These are phyloP conservation scores for Magnolia officinalis DNA, from an alignment of 164 flowering plant genomes.

Conservation along the genomic window DNA sequence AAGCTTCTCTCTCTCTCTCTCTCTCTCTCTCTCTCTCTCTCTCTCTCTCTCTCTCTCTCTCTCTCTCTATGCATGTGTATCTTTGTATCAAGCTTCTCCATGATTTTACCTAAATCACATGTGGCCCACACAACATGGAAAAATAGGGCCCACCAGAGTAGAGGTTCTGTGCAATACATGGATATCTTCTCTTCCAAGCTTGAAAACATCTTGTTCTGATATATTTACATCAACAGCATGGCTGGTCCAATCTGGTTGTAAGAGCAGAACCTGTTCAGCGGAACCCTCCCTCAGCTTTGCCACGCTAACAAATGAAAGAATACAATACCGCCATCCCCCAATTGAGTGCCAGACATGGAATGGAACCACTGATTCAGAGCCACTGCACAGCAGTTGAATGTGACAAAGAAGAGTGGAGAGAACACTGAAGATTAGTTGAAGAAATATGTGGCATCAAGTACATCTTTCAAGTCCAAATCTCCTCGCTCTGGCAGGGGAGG, in stretches of 20 bases:
- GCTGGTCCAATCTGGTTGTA: no score
- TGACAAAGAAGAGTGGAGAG: background rate
- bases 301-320: conserved; percentile 8
- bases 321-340: conserved; percentile 8
- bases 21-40: no score
- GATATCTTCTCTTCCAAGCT: background rate
- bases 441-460: conserved; percentile 51
- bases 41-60: no score
- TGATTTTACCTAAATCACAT: background rate
- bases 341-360: background rate
- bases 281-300: background rate
- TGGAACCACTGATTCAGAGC: background rate
- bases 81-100: no score
- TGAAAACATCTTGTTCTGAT: background rate
- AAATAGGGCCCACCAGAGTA: background rate
- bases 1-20: background rate
- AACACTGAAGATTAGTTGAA: conserved; percentile 18
- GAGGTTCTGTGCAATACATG: background rate
- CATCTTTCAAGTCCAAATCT: conserved; percentile 57
- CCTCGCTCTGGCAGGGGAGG: conserved; percentile 69
- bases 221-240: conserved; percentile 7
- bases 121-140: background rate
- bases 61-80: no score
- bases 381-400: background rate
- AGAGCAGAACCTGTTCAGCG: background rate